Conservation (phyloP, 1,284 basidiomycete species). For the Puccinia hordei region DNA sequence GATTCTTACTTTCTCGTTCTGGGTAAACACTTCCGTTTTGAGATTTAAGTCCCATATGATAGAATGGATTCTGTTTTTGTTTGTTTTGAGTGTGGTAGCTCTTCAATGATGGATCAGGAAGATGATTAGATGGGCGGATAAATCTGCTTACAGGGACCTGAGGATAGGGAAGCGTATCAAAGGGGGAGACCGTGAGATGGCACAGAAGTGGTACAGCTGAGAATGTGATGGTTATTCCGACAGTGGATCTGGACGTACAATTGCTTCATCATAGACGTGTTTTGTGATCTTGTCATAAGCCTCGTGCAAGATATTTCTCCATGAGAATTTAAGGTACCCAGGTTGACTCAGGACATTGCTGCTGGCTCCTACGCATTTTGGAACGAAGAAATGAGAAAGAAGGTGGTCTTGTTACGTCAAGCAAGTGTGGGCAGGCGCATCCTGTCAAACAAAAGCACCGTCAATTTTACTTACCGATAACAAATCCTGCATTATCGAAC, state of each 20-base stretch:
- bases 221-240: neutral
- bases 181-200: no score
- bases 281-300: constrained; percentile 23
- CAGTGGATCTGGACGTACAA: constrained; percentile 26
- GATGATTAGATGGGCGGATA: neutral
- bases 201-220: neutral
- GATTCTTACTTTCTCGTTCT: constrained; percentile 20
- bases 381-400: neutral
- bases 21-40: neutral
- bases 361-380: constrained; percentile 17
- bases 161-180: no score
- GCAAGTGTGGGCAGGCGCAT: no score
- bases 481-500: constrained; percentile 46
- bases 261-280: constrained; percentile 47
- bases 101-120: neutral
- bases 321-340: constrained; percentile 27
- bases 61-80: constrained; percentile 33
- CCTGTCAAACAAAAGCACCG: neutral
- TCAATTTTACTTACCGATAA: constrained; percentile 19
- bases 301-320: constrained; percentile 8
- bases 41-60: constrained; percentile 12
- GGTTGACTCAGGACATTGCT: constrained; percentile 46
- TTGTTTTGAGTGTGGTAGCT: neutral
- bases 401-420: no score
- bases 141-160: constrained; percentile 38